A percentile compares a stretch with the other conserved stretches of the same genome.
Conservation (phyloP, 768 basidiomycete species). For the Pleurotus salmoneostramineus region DNA sequence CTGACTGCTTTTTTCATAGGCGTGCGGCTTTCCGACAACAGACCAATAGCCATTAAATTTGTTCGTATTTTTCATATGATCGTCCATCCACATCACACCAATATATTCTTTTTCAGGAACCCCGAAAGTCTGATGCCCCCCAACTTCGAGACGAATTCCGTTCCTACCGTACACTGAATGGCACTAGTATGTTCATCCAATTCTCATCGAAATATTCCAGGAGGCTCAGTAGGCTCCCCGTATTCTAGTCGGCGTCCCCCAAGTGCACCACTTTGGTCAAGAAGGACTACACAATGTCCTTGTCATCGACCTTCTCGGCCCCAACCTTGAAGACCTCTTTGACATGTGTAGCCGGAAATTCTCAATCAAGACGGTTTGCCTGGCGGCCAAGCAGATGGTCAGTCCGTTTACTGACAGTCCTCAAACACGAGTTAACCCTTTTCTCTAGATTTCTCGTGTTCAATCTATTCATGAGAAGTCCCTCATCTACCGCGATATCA, state of each 20-base stretch:
- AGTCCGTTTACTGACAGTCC: conserved; percentile 20
- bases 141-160: conserved; percentile 97
- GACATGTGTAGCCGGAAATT: conserved; percentile 99
- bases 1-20: not conserved
- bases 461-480: conserved; percentile 99
- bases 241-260: conserved; percentile 83
- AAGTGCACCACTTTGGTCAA: conserved; percentile 98
- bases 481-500: conserved; percentile 97
- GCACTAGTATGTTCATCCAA: conserved; percentile 62
- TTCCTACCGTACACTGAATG: conserved; percentile 91
- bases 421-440: not conserved
- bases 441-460: conserved; percentile 81
- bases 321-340: conserved; percentile 95
- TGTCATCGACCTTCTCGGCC: conserved; percentile 94
- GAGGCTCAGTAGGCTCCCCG: conserved; percentile 11
- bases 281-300: conserved; percentile 97
- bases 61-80: conserved; percentile 41
- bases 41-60: conserved; percentile 96
- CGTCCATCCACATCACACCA: conserved; percentile 6
- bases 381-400: conserved; percentile 99
- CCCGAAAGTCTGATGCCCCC: conserved; percentile 95
- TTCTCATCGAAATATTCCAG: conserved; percentile 8
- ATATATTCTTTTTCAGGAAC: conserved; percentile 52
- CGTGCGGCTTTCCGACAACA: conserved; percentile 29
- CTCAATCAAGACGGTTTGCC: conserved; percentile 95